Base-by-base conservation (phyloP, 495 filamentous ascomycete species). In the Penicillium cataractarum region DNA sequence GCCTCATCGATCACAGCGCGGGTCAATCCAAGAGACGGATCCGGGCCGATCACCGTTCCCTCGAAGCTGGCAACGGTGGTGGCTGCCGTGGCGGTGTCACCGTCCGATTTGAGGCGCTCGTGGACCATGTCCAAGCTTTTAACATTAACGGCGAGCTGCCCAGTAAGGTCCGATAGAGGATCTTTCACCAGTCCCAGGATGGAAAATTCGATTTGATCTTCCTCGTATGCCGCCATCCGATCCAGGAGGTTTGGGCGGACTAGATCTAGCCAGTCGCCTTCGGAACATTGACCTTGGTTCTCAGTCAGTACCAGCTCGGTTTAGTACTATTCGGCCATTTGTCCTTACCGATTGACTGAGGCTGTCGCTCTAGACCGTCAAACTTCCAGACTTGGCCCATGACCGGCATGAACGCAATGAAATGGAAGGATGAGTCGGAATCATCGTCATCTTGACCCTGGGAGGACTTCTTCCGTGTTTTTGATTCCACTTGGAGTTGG, bases 351-450 rank as follows among this genome's bases (percentile, higher is more conserved):
- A 97, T 76, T 59, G 83, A 82, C 42, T 87, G 81, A 13, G 95
- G 95, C 63, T 87, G 84, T 32, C 78, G 76, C 73, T 93, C 86
- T 6, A 99, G 79, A 3, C 95, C 95, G 70, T 99, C 95, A 6
- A 99, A 87, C 63, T 92, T 90, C 92, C 93, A 99, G 17, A 97
- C 82, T 35, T 86, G 78, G 6, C 85, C 87, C 40, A 86, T 80
- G 19, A 89, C 83, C 13, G 94, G 92, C 46, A 97, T 88, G 69
- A 91, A 97, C 4, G 92, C 93, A 63, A 96, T 90, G 71, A 94
- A 99, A 68, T 99, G 95, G 65, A 89, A 95, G 1, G 81, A 84
- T 4, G 78, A 73, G 46, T 89, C 84, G 7, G 84, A 74, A 13
- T 75, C 71, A 12, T 79, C 31, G 2, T 7, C 75, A 37, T 78